phyloP scores from a whole-genome alignment of 2,329 filamentous ascomycete genomes.

The Nothopassalora personata region DNA sequence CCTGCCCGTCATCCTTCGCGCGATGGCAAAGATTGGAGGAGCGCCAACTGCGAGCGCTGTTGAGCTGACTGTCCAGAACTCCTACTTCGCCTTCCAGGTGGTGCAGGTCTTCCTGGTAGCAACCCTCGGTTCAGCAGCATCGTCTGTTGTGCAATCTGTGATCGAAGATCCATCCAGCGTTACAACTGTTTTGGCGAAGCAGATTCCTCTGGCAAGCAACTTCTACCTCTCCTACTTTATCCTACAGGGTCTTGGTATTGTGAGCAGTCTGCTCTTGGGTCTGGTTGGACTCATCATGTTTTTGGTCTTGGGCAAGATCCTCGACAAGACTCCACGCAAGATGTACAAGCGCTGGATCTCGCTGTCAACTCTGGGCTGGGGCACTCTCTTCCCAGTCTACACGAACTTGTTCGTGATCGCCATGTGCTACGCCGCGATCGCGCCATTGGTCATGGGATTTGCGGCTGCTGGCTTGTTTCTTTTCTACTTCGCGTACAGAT shows the following conservation, averaged over 20 bases:
- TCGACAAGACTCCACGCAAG: constrained; percentile 72
- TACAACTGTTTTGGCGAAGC: constrained; percentile 28
- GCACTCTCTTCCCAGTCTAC: constrained; percentile 73
- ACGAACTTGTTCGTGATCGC: constrained; percentile 70
- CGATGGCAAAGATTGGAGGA: constrained; percentile 73
- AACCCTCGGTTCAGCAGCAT: constrained; percentile 74
- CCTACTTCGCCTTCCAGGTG: constrained; percentile 86
- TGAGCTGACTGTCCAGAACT: constrained; percentile 84
- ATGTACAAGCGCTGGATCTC: constrained; percentile 73
- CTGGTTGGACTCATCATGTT: constrained; percentile 68
- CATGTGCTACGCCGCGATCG: constrained; percentile 80
- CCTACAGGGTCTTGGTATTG: constrained; percentile 78
- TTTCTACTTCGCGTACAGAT: constrained; percentile 83
- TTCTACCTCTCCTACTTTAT: constrained; percentile 96
- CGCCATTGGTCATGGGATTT: constrained; percentile 77
- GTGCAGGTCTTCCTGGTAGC: constrained; percentile 88
- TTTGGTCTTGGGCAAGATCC: constrained; percentile 65
- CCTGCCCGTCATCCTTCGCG: constrained; percentile 73
- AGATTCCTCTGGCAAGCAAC: constrained; percentile 75
- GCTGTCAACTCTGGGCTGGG: constrained; percentile 73
- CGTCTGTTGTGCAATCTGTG: constrained; percentile 56
- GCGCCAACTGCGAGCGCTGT: constrained; percentile 73
- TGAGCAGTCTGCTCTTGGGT: constrained; percentile 69
- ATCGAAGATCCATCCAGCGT: constrained; percentile 49
- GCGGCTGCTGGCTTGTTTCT: constrained; percentile 70